Conservation (phyloP, 352 stramenopile species). For the Globisporangium radiosum region DNA sequence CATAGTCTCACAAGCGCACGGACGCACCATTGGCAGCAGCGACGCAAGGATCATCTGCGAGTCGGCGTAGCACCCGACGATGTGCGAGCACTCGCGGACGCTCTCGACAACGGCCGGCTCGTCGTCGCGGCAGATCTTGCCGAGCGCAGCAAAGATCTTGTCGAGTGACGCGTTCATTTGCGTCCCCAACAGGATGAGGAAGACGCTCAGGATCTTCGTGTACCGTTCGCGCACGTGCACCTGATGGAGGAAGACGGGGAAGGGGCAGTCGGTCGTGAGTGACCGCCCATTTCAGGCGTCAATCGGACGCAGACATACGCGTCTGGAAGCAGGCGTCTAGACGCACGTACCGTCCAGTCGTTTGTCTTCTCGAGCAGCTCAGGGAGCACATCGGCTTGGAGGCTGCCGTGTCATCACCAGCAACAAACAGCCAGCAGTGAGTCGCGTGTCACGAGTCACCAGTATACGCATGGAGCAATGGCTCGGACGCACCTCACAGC, state of each 20-base stretch:
- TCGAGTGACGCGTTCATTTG: slow-evolving; percentile 67
- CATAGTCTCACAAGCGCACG: not conserved
- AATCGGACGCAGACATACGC: no score
- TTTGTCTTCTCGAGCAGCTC: slow-evolving; percentile 57
- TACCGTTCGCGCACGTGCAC: slow-evolving; percentile 69
- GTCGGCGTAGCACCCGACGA: slow-evolving; percentile 70
- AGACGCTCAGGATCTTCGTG: slow-evolving; percentile 60
- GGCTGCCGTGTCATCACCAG: slow-evolving; percentile 9
- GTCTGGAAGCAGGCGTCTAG: not conserved
- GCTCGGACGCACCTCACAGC: slow-evolving; percentile 20
- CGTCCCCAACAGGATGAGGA: slow-evolving; percentile 59
- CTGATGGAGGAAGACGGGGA: slow-evolving; percentile 5
- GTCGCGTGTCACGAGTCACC: not conserved
- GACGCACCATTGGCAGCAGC: slow-evolving; percentile 53
- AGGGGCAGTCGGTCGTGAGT: not conserved
- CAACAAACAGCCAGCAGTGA: not conserved
- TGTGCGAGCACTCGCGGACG: slow-evolving; percentile 51
- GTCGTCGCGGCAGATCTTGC: slow-evolving; percentile 72
- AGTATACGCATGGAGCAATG: not conserved
- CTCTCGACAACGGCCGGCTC: slow-evolving; percentile 54
- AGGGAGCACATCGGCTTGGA: slow-evolving; percentile 43
- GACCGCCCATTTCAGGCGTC: not conserved
- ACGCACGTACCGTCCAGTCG: slow-evolving; percentile 57
- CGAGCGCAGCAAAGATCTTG: slow-evolving; percentile 62
- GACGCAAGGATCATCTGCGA: slow-evolving; percentile 67